These are phyloP conservation scores for Rhododendron kiyosumense DNA, from an alignment of 148 eudicot species.

Conservation along the genomic window DNA sequence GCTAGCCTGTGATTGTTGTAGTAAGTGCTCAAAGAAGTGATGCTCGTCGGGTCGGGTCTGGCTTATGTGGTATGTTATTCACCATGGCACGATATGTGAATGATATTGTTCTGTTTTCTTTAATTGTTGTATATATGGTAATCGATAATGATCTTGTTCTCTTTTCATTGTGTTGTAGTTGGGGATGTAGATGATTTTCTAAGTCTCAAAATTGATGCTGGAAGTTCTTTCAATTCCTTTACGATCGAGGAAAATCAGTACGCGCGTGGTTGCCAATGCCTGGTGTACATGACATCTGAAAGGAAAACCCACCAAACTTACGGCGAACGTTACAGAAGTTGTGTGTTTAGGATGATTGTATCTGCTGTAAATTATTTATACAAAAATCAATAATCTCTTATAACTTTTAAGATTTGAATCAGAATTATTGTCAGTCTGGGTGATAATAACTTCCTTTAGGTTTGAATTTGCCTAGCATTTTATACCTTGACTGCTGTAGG, in stretches of 20 bases:
- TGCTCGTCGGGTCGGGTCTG: neutral
- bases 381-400: neutral
- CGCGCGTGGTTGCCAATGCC: neutral
- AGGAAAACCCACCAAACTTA: neutral
- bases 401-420: neutral
- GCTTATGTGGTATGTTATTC: neutral
- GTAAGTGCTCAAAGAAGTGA: neutral
- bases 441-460: neutral
- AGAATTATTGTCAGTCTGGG: neutral
- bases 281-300: neutral
- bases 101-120: neutral
- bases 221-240: neutral
- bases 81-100: neutral
- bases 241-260: neutral
- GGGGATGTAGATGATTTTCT: neutral
- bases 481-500: neutral
- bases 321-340: neutral
- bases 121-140: neutral
- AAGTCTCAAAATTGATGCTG: neutral
- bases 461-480: neutral
- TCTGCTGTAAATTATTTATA: neutral
- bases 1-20: constrained; percentile 11
- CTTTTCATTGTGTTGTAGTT: neutral
- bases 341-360: neutral
- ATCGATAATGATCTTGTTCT: neutral